phyloP scores from a whole-genome alignment of 306 rosid species.

The Astragalus glycyphyllos region DNA sequence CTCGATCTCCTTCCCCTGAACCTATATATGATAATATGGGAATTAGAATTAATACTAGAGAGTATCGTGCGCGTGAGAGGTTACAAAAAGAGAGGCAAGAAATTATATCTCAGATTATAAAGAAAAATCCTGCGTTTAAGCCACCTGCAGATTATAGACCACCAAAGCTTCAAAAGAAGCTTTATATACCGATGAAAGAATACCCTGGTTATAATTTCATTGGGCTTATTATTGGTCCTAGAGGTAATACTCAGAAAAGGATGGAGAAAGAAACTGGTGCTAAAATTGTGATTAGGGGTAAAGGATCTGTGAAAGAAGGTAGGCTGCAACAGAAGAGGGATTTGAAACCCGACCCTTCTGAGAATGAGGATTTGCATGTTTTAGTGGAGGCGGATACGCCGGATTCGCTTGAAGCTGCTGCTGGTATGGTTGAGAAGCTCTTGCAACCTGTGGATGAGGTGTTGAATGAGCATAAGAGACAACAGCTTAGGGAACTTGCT shows the following conservation, averaged over 20 bases:
- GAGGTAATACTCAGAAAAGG: conserved; percentile 97
- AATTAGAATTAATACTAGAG: conserved; percentile 88
- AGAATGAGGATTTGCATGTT: conserved; percentile 97
- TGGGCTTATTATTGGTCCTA: conserved; percentile 93
- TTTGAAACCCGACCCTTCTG: conserved; percentile 87
- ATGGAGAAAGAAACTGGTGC: conserved; percentile 99
- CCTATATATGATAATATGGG: conserved; percentile 96
- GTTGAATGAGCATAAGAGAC: conserved; percentile 97
- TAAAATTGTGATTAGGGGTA: conserved; percentile 92
- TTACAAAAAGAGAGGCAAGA: conserved; percentile 92
- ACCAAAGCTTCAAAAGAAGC: conserved; percentile 98
- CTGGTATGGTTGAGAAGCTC: conserved; percentile 98
- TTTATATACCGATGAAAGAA: conserved; percentile 95
- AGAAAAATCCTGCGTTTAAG: conserved; percentile 92
- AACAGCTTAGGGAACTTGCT: conserved; percentile 95
- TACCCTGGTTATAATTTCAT: conserved; percentile 96
- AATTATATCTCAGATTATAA: conserved; percentile 88
- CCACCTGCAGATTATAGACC: conserved; percentile 98
- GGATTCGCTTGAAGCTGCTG: conserved; percentile 94
- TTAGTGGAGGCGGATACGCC: conserved; percentile 92
- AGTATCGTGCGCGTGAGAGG: conserved; percentile 92
- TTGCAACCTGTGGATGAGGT: conserved; percentile 99
- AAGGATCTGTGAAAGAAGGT: conserved; percentile 95
- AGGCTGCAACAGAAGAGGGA: conserved; percentile 97
- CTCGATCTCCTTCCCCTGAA: conserved; percentile 96